Conservation (phyloP, 768 basidiomycete species). For the Tricholoma saponaceum region DNA sequence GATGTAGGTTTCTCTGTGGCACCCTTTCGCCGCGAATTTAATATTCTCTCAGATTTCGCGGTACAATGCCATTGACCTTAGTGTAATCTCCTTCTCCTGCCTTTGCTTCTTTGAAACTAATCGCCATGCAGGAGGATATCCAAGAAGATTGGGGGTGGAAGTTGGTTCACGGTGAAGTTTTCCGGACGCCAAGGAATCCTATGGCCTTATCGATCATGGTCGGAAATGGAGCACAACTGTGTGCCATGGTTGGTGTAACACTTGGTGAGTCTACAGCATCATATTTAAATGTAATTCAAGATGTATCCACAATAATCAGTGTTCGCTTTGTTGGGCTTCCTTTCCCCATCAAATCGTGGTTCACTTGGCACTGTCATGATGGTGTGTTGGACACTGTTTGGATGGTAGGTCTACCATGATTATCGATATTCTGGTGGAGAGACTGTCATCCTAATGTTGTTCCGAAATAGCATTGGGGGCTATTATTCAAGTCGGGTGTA, state of each 20-base stretch:
- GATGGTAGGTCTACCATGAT: constrained; percentile 47
- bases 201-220: constrained; percentile 79
- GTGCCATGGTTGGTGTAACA: constrained; percentile 84
- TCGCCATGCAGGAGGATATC: constrained; percentile 72
- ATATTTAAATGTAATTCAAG: background rate
- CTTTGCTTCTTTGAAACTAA: background rate
- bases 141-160: constrained; percentile 99
- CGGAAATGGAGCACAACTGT: constrained; percentile 87
- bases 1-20: constrained; percentile 52
- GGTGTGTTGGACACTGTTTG: constrained; percentile 93
- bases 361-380: constrained; percentile 92
- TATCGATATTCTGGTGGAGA: background rate
- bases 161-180: constrained; percentile 93
- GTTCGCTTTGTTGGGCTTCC: constrained; percentile 89
- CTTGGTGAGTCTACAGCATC: constrained; percentile 46
- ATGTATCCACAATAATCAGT: constrained; percentile 48
- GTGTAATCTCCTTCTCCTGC: constrained; percentile 41
- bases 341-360: constrained; percentile 94
- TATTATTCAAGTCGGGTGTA: constrained; percentile 86
- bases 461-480: constrained; percentile 64
- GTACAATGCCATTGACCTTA: constrained; percentile 94
- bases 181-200: constrained; percentile 75
- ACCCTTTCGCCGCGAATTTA: background rate
- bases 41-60: constrained; percentile 61
- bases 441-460: constrained; percentile 3